Base-by-base conservation (phyloP, 441 rosid genomes). In the Isatis lusitanica region DNA sequence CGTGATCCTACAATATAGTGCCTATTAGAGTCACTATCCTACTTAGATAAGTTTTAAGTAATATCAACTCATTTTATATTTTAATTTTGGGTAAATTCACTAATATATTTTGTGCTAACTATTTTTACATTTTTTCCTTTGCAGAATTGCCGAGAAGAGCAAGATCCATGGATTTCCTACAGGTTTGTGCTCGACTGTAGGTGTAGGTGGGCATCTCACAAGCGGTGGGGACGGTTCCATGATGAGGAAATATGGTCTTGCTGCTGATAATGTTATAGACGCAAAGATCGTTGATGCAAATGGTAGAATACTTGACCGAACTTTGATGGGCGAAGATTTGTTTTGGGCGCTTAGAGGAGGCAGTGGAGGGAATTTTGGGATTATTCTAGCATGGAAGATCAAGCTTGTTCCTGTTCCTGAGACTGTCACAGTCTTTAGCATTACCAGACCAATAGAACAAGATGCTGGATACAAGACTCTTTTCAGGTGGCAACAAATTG, bases 311-410 rank as follows among this genome's bases (percentile, higher is more conserved):
- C 78, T 85, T 6, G 68, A 85, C 51, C 77, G 87, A 26, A 46
- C 73, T 74, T 47, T 73, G 9, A 88, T 91, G 94, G 93, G 89
- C 0, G 92, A 87, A 69, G 92, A 84, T 73, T 46, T 84, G 0
- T 91, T 91, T 62, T 89, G 93, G 95, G 94, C 93, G 2, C 79
- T 91, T 15, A 62, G 89, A 48, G 93, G 95, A 7, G 93, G 93
- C 0, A 88, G 91, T 10, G 91, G 88, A 9, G 92, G 77, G 0
- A 91, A 92, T 65, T 91, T 89, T 43, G 92, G 87, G 2, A 80
- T 90, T 16, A 84, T 87, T 18, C 70, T 87, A 17, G 42, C 7
- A 26, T 26, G 28, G 28, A 26, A 26, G 28, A 1, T 26, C 28
- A 26, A 26, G 28, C 28, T 26, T 26, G 28, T 26, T 26, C 28